Evolutionary conservation across 257 asterid species (phyloP).

Genomic region (Forsythia suspensa): DNA sequence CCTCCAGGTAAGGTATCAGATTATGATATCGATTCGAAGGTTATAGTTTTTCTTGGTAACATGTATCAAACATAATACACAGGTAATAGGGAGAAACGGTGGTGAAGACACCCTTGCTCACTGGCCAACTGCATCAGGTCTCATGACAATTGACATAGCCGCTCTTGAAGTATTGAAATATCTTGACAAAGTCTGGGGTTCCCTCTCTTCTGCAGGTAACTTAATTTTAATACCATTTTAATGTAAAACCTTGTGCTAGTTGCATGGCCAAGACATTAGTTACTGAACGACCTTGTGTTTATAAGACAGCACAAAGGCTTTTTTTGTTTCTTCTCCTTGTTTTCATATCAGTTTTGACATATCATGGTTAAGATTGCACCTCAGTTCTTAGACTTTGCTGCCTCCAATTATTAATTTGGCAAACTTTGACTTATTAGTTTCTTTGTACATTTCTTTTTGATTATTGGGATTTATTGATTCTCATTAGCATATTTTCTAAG

Average conservation of each 20-base stretch:
- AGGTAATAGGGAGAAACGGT: conserved; percentile 76
- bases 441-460: neutral
- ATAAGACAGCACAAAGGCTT: conserved; percentile 2
- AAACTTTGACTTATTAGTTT: neutral
- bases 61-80: conserved; percentile 22
- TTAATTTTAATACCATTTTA: conserved; percentile 11
- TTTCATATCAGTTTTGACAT: neutral
- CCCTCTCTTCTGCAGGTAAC: conserved; percentile 81
- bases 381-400: conserved; percentile 5
- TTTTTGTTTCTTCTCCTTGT: neutral
- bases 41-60: conserved; percentile 22
- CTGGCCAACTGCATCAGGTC: conserved; percentile 82
- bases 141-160: conserved; percentile 84
- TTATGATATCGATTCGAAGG: conserved; percentile 23
- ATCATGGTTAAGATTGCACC: neutral
- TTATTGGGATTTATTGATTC: neutral
- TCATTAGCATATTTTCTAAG: neutral
- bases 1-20: conserved; percentile 62
- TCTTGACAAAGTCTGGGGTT: conserved; percentile 69
- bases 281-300: neutral
- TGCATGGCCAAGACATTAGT: conserved; percentile 5
- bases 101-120: conserved; percentile 97
- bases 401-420: conserved; percentile 1
- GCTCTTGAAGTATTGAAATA: conserved; percentile 75
- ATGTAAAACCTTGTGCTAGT: conserved; percentile 18